phyloP scores from a whole-genome alignment of 2,329 filamentous ascomycete species.

The Aspergillus brasiliensis region DNA sequence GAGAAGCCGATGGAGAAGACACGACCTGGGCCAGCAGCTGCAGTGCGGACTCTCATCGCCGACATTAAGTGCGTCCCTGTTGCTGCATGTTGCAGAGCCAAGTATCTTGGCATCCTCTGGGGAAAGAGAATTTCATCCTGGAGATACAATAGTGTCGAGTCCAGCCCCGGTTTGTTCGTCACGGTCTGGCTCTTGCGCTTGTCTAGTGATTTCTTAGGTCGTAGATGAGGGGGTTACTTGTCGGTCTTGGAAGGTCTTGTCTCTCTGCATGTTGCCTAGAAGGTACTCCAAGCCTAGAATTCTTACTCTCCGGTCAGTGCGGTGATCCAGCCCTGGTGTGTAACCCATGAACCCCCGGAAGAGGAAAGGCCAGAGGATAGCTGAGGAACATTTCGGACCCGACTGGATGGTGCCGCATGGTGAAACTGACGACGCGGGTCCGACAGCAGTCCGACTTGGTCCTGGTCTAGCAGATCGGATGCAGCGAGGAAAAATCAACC shows the following conservation, averaged over 20 bases:
- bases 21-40: background rate
- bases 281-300: no score
- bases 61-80: conserved; percentile 4
- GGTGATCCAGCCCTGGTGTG: background rate
- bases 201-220: no score
- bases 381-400: background rate
- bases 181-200: no score
- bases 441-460: background rate
- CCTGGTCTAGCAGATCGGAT: background rate
- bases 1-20: background rate
- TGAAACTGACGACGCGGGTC: background rate
- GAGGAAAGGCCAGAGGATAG: background rate
- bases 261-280: no score
- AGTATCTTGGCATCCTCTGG: conserved; percentile 6
- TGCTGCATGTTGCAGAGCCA: conserved; percentile 4
- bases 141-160: background rate
- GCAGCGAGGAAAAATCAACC: background rate
- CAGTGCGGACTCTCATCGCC: conserved; percentile 8
- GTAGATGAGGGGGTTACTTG: no score
- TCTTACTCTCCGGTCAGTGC: background rate
- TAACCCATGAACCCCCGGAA: background rate
- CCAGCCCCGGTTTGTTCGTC: background rate
- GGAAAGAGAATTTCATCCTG: background rate
- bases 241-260: no score
- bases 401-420: background rate